Percentiles rank a stretch among this genome's conserved stretches.
These are phyloP conservation scores for Penicillium egyptiacum DNA, from an alignment of 495 filamentous ascomycete genomes.

Conservation along the genomic window DNA sequence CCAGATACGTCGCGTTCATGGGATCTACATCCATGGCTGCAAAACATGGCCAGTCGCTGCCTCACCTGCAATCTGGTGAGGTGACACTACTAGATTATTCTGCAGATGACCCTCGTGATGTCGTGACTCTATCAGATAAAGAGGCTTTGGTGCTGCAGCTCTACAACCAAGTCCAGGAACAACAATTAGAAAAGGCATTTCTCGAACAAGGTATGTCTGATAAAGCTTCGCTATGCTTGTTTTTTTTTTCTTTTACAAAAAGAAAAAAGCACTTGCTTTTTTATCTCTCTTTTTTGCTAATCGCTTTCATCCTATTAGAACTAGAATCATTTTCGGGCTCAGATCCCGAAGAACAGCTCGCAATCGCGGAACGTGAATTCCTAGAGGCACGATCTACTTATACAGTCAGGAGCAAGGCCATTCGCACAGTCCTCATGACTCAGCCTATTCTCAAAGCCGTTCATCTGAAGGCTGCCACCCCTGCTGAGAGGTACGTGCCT, in stretches of 20 bases:
- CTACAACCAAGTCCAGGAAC: slow-evolving; percentile 66
- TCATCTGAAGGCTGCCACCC: slow-evolving; percentile 64
- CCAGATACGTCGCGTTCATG: slow-evolving; percentile 37
- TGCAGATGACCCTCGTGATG: slow-evolving; percentile 45
- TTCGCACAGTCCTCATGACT: slow-evolving; percentile 63
- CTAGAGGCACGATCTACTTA: slow-evolving; percentile 68
- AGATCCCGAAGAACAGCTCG: slow-evolving; percentile 52
- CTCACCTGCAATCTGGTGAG: slow-evolving; percentile 42
- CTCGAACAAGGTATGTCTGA: slow-evolving; percentile 51
- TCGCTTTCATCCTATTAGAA: slow-evolving; percentile 23
- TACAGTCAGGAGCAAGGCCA: slow-evolving; percentile 63
- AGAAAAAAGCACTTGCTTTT: no score
- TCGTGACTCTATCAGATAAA: slow-evolving; percentile 56
- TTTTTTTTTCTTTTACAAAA: background rate
- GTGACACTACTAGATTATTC: slow-evolving; percentile 41
- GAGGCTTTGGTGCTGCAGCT: slow-evolving; percentile 65
- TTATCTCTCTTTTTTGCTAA: slow-evolving; percentile 12
- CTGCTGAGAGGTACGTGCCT: slow-evolving; percentile 61
- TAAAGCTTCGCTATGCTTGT: background rate
- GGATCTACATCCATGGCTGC: slow-evolving; percentile 42
- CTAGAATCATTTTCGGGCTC: slow-evolving; percentile 37
- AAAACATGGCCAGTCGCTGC: slow-evolving; percentile 31
- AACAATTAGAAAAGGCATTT: slow-evolving; percentile 67
- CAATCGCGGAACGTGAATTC: slow-evolving; percentile 60
- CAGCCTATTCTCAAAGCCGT: slow-evolving; percentile 76